Percentiles rank a stretch among this genome's conserved stretches.
Evolutionary conservation across 768 basidiomycete species (phyloP).

Genomic region (Peribolospora baueri): DNA sequence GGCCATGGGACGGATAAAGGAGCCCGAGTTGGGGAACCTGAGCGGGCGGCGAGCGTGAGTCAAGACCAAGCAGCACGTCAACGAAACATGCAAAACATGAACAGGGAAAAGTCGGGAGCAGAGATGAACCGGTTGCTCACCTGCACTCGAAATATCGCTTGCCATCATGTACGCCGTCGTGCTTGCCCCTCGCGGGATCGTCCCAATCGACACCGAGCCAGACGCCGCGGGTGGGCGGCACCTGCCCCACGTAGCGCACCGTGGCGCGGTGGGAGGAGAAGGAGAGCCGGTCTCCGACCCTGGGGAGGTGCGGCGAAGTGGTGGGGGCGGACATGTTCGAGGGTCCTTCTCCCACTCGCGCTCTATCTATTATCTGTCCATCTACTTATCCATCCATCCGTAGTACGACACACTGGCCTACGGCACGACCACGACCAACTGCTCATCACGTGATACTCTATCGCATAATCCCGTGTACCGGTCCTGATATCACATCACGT

Average conservation of each 20-base stretch:
- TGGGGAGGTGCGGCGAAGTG: neutral
- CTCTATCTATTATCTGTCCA: neutral
- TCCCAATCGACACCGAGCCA: conserved; percentile 99
- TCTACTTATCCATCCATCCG: neutral
- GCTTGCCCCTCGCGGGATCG: conserved; percentile 56
- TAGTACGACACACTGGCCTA: neutral
- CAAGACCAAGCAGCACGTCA: neutral
- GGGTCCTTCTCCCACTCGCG: neutral
- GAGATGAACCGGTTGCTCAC: conserved; percentile 24
- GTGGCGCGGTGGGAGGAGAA: conserved; percentile 38
- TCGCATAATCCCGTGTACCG: conserved; percentile 21
- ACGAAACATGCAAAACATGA: neutral
- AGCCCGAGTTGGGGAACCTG: conserved; percentile 41
- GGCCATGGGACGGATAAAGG: conserved; percentile 52
- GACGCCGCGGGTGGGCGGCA: conserved; percentile 35
- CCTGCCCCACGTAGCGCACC: conserved; percentile 39
- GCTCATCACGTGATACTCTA: conserved; percentile 2
- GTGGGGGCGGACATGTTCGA: neutral
- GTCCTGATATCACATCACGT: conserved; percentile 75
- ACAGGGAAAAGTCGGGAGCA: neutral
- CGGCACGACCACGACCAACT: neutral
- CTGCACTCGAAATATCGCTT: conserved; percentile 52
- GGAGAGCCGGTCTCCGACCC: conserved; percentile 33
- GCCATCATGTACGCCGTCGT: conserved; percentile 58
- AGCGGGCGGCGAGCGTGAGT: neutral